Percentiles rank a stretch among this genome's conserved stretches.
phyloP scores from a whole-genome alignment of 179 eudicot genomes.

The Beta corolliflora region DNA sequence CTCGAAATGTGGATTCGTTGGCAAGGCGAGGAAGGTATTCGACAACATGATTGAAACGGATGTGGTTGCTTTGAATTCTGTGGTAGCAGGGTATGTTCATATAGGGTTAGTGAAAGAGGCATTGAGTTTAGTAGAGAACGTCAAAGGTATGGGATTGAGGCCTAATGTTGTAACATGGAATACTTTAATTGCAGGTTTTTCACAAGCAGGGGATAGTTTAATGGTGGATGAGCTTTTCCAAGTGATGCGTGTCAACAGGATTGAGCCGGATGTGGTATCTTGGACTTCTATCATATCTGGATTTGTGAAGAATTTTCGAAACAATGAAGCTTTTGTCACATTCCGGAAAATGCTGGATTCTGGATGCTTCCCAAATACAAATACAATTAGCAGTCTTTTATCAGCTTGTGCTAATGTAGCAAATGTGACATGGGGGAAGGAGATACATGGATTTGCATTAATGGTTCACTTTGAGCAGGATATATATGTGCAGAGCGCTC shows the following conservation, averaged over 20 bases:
- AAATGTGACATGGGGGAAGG: conserved; percentile 60
- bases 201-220: conserved; percentile 54
- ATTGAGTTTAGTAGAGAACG: conserved; percentile 48
- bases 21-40: conserved; percentile 59
- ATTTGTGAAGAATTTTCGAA: conserved; percentile 59
- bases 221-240: conserved; percentile 58
- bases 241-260: conserved; percentile 50
- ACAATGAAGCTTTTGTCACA: conserved; percentile 48
- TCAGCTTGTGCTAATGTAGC: conserved; percentile 70
- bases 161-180: conserved; percentile 82
- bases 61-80: conserved; percentile 61
- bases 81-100: conserved; percentile 73
- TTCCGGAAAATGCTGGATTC: conserved; percentile 61
- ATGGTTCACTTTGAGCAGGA: conserved; percentile 50
- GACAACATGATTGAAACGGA: conserved; percentile 56
- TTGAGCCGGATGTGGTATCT: conserved; percentile 78
- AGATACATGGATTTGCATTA: conserved; percentile 67
- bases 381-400: conserved; percentile 65
- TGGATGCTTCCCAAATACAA: conserved; percentile 52
- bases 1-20: conserved; percentile 54
- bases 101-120: conserved; percentile 62
- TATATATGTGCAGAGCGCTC: conserved; percentile 63
- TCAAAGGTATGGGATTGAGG: conserved; percentile 38
- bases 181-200: conserved; percentile 68
- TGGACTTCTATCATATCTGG: conserved; percentile 86